Evolutionary conservation across 768 basidiomycete species (phyloP).

Genomic region (Naganishia vishniacii): DNA sequence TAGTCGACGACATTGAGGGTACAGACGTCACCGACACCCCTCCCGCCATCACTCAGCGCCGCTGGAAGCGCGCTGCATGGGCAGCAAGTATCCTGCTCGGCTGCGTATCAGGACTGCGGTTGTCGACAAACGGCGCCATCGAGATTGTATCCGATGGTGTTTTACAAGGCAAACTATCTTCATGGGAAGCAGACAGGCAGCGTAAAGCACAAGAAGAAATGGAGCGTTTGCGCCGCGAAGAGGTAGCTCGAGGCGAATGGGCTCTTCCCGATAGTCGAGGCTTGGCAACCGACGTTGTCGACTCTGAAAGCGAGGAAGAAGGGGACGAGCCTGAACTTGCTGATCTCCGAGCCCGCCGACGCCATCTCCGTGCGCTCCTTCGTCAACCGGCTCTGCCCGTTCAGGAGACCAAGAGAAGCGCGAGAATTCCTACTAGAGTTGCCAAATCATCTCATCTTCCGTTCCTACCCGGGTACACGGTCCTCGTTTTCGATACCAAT

Average conservation of each 20-base stretch:
- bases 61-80: constrained; percentile 73
- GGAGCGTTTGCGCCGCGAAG: constrained; percentile 56
- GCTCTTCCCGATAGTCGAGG: constrained; percentile 52
- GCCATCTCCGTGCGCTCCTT: constrained; percentile 67
- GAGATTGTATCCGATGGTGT: constrained; percentile 55
- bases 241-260: constrained; percentile 60
- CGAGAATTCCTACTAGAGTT: constrained; percentile 46
- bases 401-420: constrained; percentile 45
- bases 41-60: constrained; percentile 52
- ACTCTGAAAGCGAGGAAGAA: constrained; percentile 36
- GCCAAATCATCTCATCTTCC: constrained; percentile 33
- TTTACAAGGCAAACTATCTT: constrained; percentile 50
- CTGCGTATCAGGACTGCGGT: constrained; percentile 65
- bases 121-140: constrained; percentile 52
- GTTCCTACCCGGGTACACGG: constrained; percentile 76
- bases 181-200: constrained; percentile 21
- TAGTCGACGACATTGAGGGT: constrained; percentile 66
- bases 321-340: constrained; percentile 25
- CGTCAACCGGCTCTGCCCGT: constrained; percentile 34
- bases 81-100: constrained; percentile 63
- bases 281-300: constrained; percentile 20
- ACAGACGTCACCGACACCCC: constrained; percentile 45
- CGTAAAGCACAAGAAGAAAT: constrained; percentile 59
- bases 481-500: constrained; percentile 91
- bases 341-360: constrained; percentile 60